Evolutionary conservation across 2,329 filamentous ascomycete species (phyloP).

Genomic region (Monosporascus sp.): DNA sequence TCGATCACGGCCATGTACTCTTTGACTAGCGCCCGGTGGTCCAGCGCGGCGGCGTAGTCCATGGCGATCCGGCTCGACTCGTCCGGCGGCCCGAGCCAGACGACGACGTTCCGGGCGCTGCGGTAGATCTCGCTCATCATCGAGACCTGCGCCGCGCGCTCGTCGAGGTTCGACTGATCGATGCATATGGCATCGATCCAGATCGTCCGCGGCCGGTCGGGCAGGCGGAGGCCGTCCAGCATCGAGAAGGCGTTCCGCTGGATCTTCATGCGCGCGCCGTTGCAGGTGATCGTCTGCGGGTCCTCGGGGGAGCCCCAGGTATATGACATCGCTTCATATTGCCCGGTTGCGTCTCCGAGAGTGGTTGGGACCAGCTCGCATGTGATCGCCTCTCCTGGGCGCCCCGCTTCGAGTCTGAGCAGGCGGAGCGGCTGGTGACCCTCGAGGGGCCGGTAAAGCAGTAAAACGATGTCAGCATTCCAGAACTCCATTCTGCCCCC

Average conservation of each 20-base stretch:
- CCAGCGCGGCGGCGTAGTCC: constrained; percentile 13
- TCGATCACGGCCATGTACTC: constrained; percentile 6
- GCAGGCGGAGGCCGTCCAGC: constrained; percentile 13
- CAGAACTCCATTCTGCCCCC: constrained; percentile 12
- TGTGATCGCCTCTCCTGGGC: constrained; percentile 5
- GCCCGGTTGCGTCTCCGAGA: constrained; percentile 8
- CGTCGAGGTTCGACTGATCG: constrained; percentile 14
- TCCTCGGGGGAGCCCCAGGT: constrained; percentile 17
- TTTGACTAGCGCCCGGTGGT: constrained; percentile 4
- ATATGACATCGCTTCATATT: constrained; percentile 19
- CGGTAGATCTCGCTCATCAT: constrained; percentile 19
- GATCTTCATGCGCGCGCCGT: constrained; percentile 8
- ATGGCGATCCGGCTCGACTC: constrained; percentile 11
- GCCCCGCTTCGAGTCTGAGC: constrained; percentile 12
- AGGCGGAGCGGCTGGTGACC: constrained; percentile 12
- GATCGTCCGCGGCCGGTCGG: constrained; percentile 9
- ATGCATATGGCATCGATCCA: constrained; percentile 21
- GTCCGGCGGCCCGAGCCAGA: constrained; percentile 18
- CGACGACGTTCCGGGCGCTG: constrained; percentile 9
- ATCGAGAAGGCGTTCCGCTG: constrained; percentile 18
- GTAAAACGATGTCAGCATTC: constrained; percentile 26
- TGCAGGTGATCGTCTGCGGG: constrained; percentile 11
- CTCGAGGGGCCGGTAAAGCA: constrained; percentile 19
- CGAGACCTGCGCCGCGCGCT: constrained; percentile 16
- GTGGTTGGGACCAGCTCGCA: constrained; percentile 14